Conservation (phyloP, 495 filamentous ascomycete species). For the Penicillium cosmopolitanum region DNA sequence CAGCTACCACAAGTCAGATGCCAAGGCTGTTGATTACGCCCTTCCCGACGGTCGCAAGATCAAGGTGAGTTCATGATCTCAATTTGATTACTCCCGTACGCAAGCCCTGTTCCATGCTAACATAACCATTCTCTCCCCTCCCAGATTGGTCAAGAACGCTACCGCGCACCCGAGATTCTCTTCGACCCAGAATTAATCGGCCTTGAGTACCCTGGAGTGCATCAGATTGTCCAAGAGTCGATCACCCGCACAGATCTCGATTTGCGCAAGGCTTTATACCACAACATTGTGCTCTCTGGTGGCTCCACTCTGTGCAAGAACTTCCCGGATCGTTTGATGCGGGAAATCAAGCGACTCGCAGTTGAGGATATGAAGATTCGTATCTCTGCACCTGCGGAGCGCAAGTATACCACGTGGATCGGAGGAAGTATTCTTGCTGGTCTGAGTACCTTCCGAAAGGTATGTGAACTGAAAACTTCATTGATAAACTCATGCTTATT, state of each 20-base stretch:
- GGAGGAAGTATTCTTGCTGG: slow-evolving; percentile 97
- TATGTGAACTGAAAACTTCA: slow-evolving; percentile 41
- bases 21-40: slow-evolving; percentile 80
- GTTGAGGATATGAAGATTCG: slow-evolving; percentile 99
- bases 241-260: slow-evolving; percentile 98
- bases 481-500: slow-evolving; percentile 14
- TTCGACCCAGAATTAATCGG: slow-evolving; percentile 98
- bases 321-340: slow-evolving; percentile 91
- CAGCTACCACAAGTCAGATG: slow-evolving; percentile 54
- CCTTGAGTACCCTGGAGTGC: slow-evolving; percentile 94
- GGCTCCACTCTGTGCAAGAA: slow-evolving; percentile 90
- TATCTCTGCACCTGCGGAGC: slow-evolving; percentile 95
- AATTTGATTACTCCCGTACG: neutral
- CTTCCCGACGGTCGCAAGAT: slow-evolving; percentile 92
- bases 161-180: slow-evolving; percentile 94
- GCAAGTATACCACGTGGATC: slow-evolving; percentile 99
- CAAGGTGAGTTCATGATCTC: slow-evolving; percentile 59
- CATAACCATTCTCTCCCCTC: neutral
- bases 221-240: slow-evolving; percentile 95
- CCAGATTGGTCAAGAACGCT: slow-evolving; percentile 88
- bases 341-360: slow-evolving; percentile 88
- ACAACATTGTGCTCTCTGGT: slow-evolving; percentile 95
- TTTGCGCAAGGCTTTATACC: slow-evolving; percentile 88
- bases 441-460: slow-evolving; percentile 97
- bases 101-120: slow-evolving; percentile 2